Conservation (phyloP, 2,329 filamentous ascomycete genomes). For the Cladosporium phlei region DNA sequence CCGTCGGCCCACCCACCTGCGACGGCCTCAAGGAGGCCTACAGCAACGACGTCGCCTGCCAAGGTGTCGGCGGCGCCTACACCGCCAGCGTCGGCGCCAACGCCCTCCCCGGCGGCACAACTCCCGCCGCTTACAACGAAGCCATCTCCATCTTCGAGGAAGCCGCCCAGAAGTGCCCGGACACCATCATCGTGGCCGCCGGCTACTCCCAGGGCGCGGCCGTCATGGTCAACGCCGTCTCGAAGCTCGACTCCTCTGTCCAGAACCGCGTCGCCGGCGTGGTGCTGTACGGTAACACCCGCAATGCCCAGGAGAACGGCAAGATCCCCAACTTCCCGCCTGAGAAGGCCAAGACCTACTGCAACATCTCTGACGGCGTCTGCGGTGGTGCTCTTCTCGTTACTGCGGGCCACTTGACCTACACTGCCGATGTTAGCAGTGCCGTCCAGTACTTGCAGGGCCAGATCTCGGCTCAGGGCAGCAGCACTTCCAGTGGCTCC, state of each 20-base stretch:
- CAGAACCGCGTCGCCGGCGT: slow-evolving; percentile 34
- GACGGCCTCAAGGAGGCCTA: slow-evolving; percentile 20
- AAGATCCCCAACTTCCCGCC: slow-evolving; percentile 32
- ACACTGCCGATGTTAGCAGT: slow-evolving; percentile 21
- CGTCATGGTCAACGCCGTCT: slow-evolving; percentile 34
- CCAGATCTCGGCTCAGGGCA: slow-evolving; percentile 15
- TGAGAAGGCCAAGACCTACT: slow-evolving; percentile 33
- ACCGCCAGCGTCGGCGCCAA: slow-evolving; percentile 20
- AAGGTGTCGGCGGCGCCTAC: slow-evolving; percentile 27
- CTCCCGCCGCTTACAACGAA: slow-evolving; percentile 20
- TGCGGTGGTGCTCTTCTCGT: slow-evolving; percentile 33
- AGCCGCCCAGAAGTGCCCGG: slow-evolving; percentile 25
- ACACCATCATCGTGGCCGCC: slow-evolving; percentile 24
- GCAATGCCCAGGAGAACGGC: slow-evolving; percentile 35
- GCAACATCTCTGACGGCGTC: slow-evolving; percentile 31
- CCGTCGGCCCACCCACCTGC: slow-evolving; percentile 25
- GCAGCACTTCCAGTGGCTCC: too few relatives aligned
- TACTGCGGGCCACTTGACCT: slow-evolving; percentile 32
- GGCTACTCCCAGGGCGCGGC: slow-evolving; percentile 38
- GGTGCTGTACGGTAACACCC: slow-evolving; percentile 39
- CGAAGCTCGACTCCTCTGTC: slow-evolving; percentile 25
- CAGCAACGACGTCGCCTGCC: slow-evolving; percentile 24
- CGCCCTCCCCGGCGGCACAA: slow-evolving; percentile 21
- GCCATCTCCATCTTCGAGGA: slow-evolving; percentile 22
- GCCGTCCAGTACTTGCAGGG: slow-evolving; percentile 29